These are phyloP conservation scores for Stemphylium vesicarium DNA, from an alignment of 2,329 filamentous ascomycete genomes.

Conservation along the genomic window DNA sequence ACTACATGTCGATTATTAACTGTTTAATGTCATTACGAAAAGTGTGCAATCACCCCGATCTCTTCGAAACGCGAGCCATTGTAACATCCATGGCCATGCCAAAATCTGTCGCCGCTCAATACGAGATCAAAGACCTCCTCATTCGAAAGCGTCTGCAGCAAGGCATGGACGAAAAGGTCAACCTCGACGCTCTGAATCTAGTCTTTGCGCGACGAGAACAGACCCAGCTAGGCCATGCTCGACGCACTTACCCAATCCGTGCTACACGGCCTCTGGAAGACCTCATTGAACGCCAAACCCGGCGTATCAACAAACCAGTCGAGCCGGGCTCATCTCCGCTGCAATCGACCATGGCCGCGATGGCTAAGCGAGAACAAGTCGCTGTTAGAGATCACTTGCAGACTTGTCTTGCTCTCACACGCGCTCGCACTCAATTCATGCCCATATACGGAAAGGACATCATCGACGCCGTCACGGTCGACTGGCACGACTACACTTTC, in stretches of 20 bases:
- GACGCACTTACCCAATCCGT: conserved; percentile 56
- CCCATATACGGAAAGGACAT: conserved; percentile 83
- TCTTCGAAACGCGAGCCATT: conserved; percentile 95
- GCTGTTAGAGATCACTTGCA: conserved; percentile 75
- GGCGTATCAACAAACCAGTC: conserved; percentile 57
- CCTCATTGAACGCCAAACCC: conserved; percentile 73
- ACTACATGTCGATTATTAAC: conserved; percentile 97
- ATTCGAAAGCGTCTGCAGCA: conserved; percentile 71
- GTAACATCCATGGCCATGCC: conserved; percentile 96
- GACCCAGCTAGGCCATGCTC: conserved; percentile 60
- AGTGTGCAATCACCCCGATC: conserved; percentile 96
- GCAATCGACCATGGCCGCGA: conserved; percentile 71
- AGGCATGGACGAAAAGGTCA: conserved; percentile 68
- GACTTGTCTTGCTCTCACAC: conserved; percentile 80
- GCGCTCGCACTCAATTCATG: conserved; percentile 76
- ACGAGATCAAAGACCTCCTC: conserved; percentile 72
- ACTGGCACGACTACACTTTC: conserved; percentile 44
- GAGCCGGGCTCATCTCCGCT: conserved; percentile 66
- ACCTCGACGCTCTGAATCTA: conserved; percentile 79
- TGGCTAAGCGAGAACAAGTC: conserved; percentile 71
- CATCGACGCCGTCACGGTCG: conserved; percentile 75
- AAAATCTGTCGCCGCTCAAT: conserved; percentile 76
- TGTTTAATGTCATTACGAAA: conserved; percentile 97
- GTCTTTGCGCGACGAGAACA: conserved; percentile 73
- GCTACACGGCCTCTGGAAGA: conserved; percentile 73